These are phyloP conservation scores for Citrus australasica DNA, from an alignment of 345 rosid genomes.

Conservation along the genomic window DNA sequence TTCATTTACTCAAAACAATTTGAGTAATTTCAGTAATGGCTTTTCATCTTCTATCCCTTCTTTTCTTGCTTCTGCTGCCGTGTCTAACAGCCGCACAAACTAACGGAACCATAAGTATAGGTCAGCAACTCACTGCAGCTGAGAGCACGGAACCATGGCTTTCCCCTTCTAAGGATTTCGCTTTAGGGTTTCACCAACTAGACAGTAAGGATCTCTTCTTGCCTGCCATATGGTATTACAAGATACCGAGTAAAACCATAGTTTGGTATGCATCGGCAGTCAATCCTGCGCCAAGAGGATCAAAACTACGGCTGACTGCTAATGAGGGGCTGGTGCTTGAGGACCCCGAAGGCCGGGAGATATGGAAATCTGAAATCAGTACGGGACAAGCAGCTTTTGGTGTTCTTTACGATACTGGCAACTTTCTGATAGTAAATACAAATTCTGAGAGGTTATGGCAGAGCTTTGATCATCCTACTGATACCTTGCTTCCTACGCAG, in stretches of 20 bases:
- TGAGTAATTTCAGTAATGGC: neutral
- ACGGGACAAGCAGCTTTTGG: slow-evolving; percentile 12
- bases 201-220: slow-evolving; percentile 17
- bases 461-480: slow-evolving; percentile 32
- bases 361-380: slow-evolving; percentile 19
- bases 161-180: slow-evolving; percentile 30
- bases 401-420: slow-evolving; percentile 24
- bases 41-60: neutral
- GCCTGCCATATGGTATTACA: slow-evolving; percentile 33
- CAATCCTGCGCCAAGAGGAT: slow-evolving; percentile 19
- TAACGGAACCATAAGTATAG: neutral
- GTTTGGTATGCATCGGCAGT: slow-evolving; percentile 31
- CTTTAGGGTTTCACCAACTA: slow-evolving; percentile 28
- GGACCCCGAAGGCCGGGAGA: slow-evolving; percentile 19
- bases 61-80: slow-evolving; percentile 5
- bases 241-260: slow-evolving; percentile 24
- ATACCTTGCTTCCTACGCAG: slow-evolving; percentile 39
- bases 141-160: slow-evolving; percentile 13
- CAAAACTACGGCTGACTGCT: slow-evolving; percentile 21
- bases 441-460: slow-evolving; percentile 19
- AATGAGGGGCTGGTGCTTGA: slow-evolving; percentile 16
- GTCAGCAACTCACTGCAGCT: slow-evolving; percentile 4
- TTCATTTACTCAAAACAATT: neutral
- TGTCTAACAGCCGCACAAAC: neutral
- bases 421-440: slow-evolving; percentile 18